Base-by-base conservation (phyloP, 2,329 filamentous ascomycete species). In the Piedraia hortae region DNA sequence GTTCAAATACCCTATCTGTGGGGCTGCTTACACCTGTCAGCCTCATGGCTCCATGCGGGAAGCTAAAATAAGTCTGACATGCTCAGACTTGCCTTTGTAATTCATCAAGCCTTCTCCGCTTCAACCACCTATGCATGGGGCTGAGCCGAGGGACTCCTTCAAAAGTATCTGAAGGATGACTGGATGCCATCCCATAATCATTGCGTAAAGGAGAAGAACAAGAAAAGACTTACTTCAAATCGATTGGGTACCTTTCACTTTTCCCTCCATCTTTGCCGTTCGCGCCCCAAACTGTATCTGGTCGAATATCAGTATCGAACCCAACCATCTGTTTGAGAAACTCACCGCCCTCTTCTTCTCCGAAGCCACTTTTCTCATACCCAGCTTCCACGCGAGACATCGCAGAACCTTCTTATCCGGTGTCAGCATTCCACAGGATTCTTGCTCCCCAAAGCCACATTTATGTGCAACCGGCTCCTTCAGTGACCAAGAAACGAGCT, bases 311-410 rank as follows among this genome's bases (percentile, higher is more conserved):
- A 22, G 16, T 22, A 14, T 16, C 15, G 15, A 10, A 16, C n/a
- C 10, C 9, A 15, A 9, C 11, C 12, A 10, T 11, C 7, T 10
- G 9, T 7, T 16, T 15, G 6, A 2, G 6, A 51, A 11, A 25
- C 67, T 41, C 49, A 78, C 72, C 10, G 82, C 82, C 38, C 80
- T 58, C 48, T 97, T 97, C 56, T 85, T 90, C 46, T 93, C 80
- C n/a, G 50, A 49, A 4, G 82, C 68, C 2, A 78, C 73, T 4
- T 46, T 48, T 2, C 43, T 43, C 60, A 93, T 67, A 3, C 68
- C 72, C 16, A 91, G 46, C 14, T 63, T 56, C 43, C 65, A 59
- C 0, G 80, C 77, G 11, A 90, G 46, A 11, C 89, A 53, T 11
- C 85, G 59, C 22, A 97, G 47, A 1, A 80, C 54, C 36, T 71